Base-by-base conservation (phyloP, 768 basidiomycete genomes). In the Lactarius hatsudake region DNA sequence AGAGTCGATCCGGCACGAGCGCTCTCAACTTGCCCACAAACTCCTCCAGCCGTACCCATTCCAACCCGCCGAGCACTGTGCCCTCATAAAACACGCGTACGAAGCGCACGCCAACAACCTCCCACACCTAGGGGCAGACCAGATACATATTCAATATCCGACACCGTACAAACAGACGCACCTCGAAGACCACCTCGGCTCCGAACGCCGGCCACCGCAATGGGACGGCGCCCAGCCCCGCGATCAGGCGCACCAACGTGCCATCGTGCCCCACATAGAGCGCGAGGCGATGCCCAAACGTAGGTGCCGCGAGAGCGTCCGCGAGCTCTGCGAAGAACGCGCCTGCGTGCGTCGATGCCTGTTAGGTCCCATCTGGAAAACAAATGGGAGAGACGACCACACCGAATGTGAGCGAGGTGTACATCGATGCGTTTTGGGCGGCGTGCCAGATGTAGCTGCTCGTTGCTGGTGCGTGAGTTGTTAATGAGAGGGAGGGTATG, bases 261-360 rank as follows among this genome's bases (percentile, higher is more conserved):
- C 82, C 81, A 61, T 84, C 82, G 62, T 84, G 83, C 5, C 81
- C 83, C 6, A 83, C 78, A 55, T 81, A 80, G 66, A 83, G 76
- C 43, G 75, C 74, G 23, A 81, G 59, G 62, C 79, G 81, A 72
- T 76, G 72, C 0, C 69, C 69, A 55, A 80, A 80, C 6, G 70
- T 56, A 0, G 78, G 79, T 6, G 71, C 69, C 9, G 68, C 74
- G 69, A 83, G 76, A 18, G 72, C 67, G 34, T 77, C 72, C 9
- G 76, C 75, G 62, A 84, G 72, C 67, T 84, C 82, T 18, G 75
- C 68, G 68, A 83, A 78, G 75, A 84, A 80, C 28, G 79, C 82
- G 7, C 82, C 81, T 82, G 58, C 1, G 61, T 53, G 63, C 17
- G 23, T 17, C 20, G 56, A 23, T 30, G 5, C 1, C 43, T 6